These are phyloP conservation scores for Mucor mucedo DNA, from an alignment of 371 early-diverging fungal genomes.

Conservation along the genomic window DNA sequence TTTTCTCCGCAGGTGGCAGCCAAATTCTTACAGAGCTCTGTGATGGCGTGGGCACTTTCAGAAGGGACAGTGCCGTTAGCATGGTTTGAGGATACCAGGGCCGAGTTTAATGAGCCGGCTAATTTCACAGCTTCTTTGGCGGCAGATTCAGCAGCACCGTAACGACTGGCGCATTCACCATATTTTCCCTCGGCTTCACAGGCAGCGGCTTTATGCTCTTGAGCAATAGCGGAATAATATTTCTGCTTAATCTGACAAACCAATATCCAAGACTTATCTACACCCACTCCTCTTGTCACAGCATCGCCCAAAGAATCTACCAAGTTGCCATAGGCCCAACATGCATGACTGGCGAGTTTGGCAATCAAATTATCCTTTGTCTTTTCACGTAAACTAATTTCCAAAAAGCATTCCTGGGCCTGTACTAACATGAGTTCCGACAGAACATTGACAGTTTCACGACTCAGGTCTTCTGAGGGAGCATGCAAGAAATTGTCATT, in stretches of 20 bases:
- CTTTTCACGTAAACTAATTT: constrained; percentile 84
- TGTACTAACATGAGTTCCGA: constrained; percentile 90
- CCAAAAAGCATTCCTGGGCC: constrained; percentile 93
- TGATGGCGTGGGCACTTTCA: constrained; percentile 66
- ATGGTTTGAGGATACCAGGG: constrained; percentile 49
- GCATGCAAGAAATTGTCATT: constrained; percentile 97
- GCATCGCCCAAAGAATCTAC: constrained; percentile 71
- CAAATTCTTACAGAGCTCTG: constrained; percentile 68
- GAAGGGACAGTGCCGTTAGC: constrained; percentile 49
- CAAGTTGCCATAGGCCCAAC: constrained; percentile 75
- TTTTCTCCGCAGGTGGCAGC: constrained; percentile 67
- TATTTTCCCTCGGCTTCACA: constrained; percentile 80
- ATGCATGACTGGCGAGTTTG: constrained; percentile 89
- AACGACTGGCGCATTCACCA: constrained; percentile 85
- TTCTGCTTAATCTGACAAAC: constrained; percentile 85
- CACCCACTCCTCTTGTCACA: constrained; percentile 51
- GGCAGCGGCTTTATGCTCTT: constrained; percentile 81
- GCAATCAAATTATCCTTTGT: constrained; percentile 84
- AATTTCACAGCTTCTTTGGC: constrained; percentile 87
- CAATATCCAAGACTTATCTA: constrained; percentile 71
- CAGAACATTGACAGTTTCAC: constrained; percentile 85
- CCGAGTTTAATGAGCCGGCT: constrained; percentile 64
- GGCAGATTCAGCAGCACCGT: constrained; percentile 75
- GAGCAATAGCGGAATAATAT: constrained; percentile 83
- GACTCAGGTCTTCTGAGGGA: constrained; percentile 89